phyloP scores from a whole-genome alignment of 2,329 filamentous ascomycete species.

The Colletotrichum nymphaeae region DNA sequence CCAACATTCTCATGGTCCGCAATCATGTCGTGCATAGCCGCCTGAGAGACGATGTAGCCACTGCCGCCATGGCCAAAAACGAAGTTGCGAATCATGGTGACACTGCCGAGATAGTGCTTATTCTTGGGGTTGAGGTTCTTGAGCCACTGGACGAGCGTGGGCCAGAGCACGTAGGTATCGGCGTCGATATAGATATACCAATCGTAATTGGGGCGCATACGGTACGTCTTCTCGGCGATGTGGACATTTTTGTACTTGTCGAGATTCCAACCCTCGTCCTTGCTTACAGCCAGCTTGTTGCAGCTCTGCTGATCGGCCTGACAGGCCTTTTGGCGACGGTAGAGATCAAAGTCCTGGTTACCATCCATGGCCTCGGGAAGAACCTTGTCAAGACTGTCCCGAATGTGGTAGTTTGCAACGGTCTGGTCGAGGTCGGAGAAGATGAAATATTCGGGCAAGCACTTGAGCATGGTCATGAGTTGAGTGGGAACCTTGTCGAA shows the following conservation, averaged over 20 bases:
- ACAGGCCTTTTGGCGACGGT: constrained; percentile 57
- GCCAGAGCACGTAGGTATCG: constrained; percentile 68
- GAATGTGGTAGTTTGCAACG: constrained; percentile 56
- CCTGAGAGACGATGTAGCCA: constrained; percentile 64
- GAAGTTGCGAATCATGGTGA: constrained; percentile 53
- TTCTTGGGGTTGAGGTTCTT: constrained; percentile 53
- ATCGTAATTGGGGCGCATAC: constrained; percentile 61
- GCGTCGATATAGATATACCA: constrained; percentile 72
- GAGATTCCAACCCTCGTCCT: constrained; percentile 60
- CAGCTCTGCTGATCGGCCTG: constrained; percentile 57
- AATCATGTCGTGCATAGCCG: constrained; percentile 60
- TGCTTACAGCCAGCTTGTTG: constrained; percentile 45
- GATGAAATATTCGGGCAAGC: constrained; percentile 62
- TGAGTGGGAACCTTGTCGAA: constrained; percentile 65
- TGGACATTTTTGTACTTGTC: constrained; percentile 74
- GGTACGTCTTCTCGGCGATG: constrained; percentile 66
- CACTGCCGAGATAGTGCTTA: constrained; percentile 62
- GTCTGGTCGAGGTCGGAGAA: constrained; percentile 68
- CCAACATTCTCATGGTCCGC: constrained; percentile 55
- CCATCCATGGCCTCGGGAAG: constrained; percentile 53
- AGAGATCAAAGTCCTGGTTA: constrained; percentile 63
- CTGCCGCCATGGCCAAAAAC: constrained; percentile 68
- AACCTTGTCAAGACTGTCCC: constrained; percentile 60
- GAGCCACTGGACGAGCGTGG: constrained; percentile 63
- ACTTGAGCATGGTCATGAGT: constrained; percentile 63